Base-by-base conservation (phyloP, 805 yeast species). In the Lipomyces starkeyi region DNA sequence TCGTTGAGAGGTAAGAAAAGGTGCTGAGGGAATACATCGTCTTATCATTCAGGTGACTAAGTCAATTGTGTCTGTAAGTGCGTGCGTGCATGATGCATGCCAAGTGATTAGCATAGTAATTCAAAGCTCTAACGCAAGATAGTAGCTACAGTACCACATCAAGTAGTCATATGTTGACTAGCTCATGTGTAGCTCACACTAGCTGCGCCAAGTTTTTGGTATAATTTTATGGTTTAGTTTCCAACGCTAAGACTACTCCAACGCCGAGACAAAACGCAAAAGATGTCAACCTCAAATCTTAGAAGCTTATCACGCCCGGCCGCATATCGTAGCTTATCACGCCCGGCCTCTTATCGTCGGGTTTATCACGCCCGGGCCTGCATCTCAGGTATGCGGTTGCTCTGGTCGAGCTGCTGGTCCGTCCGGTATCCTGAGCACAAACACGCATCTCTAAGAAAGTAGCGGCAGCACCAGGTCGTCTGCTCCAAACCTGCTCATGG, bases 381-480 rank as follows among this genome's bases (percentile, higher is more conserved):
- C 40, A 29, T 56, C 59, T 56, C 59, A 56, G 43, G 27, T 11
- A 14, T 40, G n/a, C n/a, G n/a, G 47, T 40, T 40, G 47, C 17
- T 40, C 47, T 40, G 47, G 47, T 40, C 47, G 14, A 40, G 47
- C 47, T 14, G 14, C 11, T 13, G 14, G 14, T 40, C 47, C n/a
- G 34, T n/a, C 34, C 59, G 59, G 43, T 56, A 29, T 56, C 43
- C 43, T 56, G 25, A 3, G 40, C 43, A 55, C 20, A 55, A 55
- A 27, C 58, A 55, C 20, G 58, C 37, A n/a, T 55, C 13, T 55
- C 58, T 55, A n/a, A 55, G 58, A 55, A 55, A 14, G 58, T 55
- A 55, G 58, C 58, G 58, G 32, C 58, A 55, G 27, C n/a, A 55
- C 58, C 58, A 14, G 58, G 58, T 55, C 58, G 2, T 55, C 58